Evolutionary conservation across 768 basidiomycete species (phyloP), one percentile per base, ranked within the genome.

Genomic region (Pleurotus ostreatus): DNA sequence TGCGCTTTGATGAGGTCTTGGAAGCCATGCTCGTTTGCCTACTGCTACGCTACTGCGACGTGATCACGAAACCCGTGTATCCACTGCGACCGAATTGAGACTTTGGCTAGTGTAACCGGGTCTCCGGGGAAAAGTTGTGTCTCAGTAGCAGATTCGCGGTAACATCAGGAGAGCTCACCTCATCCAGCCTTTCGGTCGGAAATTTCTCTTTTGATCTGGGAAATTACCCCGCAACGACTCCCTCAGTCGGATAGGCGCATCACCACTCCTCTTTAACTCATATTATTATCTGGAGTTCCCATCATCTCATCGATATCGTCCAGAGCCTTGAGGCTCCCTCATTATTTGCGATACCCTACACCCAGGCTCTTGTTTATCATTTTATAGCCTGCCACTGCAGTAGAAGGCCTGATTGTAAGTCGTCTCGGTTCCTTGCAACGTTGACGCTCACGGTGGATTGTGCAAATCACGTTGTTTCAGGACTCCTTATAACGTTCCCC

Each of bases 391-490:
- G 30, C 30, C 30, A 34, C 30, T 11, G 30, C 30, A 34, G 30
- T 34, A 34, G 30, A 34, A 34, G 30, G 30, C 51, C 51, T 39
- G 51, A 53, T 53, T 53, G 16, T 34, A 9, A 2, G 30, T 34
- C 30, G 30, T 34, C 30, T 34, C 30, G 30, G 30, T 34, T 34
- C 30, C 30, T 34, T 34, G 20, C 16, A 20, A 16, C 18, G 18
- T 41, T 39, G 34, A 53, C 39, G 16, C 39, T 53, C 39, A 41
- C 18, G 23, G 30, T 6, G 34, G 22, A 20, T 47, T 15, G 11
- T 39, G 20, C 20, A 41, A 53, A 53, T 53, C 51, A 53, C 51
- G 51, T 53, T 53, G 51, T 39, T 53, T 25, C 8, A 30, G 39
- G 16, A 16, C 6, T 34, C 30, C 30, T 16, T 34, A 51, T 51